A percentile compares a stretch with the other conserved stretches of the same genome.
Evolutionary conservation across 257 asterid species (phyloP).

Genomic region (Nyctanthes arbortristis): DNA sequence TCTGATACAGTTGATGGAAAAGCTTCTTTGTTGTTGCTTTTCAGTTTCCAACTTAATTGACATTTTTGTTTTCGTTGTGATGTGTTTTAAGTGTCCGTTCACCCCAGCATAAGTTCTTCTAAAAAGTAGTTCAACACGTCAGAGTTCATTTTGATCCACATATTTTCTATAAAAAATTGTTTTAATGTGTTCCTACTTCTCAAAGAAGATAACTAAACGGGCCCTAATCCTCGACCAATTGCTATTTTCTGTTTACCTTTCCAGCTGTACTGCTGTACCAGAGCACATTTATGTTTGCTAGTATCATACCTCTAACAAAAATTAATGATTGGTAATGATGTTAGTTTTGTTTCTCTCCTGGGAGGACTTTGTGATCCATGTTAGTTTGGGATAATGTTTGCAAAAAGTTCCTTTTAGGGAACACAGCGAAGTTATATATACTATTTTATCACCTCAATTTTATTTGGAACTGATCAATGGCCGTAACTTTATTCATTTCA

Average conservation of each 20-base stretch:
- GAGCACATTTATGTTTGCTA: not conserved
- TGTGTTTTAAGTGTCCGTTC: too few species aligned
- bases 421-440: not conserved
- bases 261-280: not conserved
- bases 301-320: not conserved
- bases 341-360: constrained; percentile 10
- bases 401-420: constrained; percentile 13
- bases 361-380: constrained; percentile 4
- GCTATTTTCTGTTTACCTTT: not conserved
- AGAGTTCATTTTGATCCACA: too few species aligned
- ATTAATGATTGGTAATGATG: constrained; percentile 2
- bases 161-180: too few species aligned
- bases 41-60: not conserved
- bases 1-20: constrained; percentile 1
- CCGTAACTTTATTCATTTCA: constrained; percentile 47
- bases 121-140: too few species aligned
- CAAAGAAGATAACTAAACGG: too few species aligned
- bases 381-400: constrained; percentile 15
- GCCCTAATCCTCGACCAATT: not conserved
- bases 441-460: not conserved
- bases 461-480: constrained; percentile 11
- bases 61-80: not conserved
- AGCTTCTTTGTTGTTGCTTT: constrained; percentile 13
- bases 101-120: too few species aligned
- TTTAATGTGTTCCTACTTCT: too few species aligned